These are phyloP conservation scores for Candida awuae DNA, from an alignment of 805 yeast genomes.

Conservation along the genomic window DNA sequence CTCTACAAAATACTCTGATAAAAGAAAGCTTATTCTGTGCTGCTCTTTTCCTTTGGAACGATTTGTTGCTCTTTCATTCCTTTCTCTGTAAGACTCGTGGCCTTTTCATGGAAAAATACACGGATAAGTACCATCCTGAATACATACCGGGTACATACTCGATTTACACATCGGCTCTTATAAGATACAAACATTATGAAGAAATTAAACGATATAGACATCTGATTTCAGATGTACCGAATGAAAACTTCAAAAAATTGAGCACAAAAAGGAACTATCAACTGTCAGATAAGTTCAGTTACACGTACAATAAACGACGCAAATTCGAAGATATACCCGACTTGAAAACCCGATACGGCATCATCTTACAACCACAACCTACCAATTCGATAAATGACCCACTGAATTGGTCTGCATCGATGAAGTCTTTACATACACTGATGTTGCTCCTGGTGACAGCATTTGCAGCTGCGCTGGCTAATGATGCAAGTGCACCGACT, in stretches of 20 bases:
- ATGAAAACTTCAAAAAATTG: neutral
- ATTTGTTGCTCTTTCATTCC: too few species aligned
- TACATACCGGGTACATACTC: conserved; percentile 52
- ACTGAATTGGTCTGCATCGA: conserved; percentile 37
- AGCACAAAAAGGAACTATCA: conserved; percentile 3
- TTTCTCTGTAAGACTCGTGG: too few species aligned
- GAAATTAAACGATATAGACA: conserved; percentile 6
- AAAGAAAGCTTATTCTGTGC: too few species aligned
- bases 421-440: conserved; percentile 34
- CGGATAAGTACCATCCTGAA: conserved; percentile 30
- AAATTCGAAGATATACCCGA: conserved; percentile 19
- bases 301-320: conserved; percentile 11
- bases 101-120: conserved; percentile 32
- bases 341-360: conserved; percentile 26
- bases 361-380: conserved; percentile 41
- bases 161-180: conserved; percentile 36
- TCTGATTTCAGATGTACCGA: neutral
- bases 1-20: too few species aligned
- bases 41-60: too few species aligned
- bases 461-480: conserved; percentile 43
- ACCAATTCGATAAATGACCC: conserved; percentile 45
- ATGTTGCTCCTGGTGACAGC: conserved; percentile 36
- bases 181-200: conserved; percentile 15
- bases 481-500: conserved; percentile 41
- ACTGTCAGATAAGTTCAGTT: conserved; percentile 13